These are phyloP conservation scores for Phytopythium montanum DNA, from an alignment of 352 stramenopile species.

Conservation along the genomic window DNA sequence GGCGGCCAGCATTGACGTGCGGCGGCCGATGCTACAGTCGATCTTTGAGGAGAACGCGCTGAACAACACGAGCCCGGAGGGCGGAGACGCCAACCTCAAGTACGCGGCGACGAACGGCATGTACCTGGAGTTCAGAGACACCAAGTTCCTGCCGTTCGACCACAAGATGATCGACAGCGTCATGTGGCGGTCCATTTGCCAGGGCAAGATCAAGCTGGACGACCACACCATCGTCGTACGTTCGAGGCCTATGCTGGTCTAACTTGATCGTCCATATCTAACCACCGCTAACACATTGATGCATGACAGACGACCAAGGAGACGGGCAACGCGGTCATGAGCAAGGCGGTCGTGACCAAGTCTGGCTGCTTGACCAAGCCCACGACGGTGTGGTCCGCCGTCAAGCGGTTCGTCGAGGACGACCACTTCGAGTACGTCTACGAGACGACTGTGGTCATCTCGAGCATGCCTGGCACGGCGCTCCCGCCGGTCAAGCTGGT, in stretches of 20 bases:
- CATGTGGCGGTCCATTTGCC: conserved; percentile 24
- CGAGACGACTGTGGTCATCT: conserved; percentile 10
- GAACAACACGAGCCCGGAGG: conserved; percentile 12
- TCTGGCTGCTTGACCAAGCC: not conserved
- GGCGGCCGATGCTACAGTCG: conserved; percentile 13
- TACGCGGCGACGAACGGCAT: conserved; percentile 20
- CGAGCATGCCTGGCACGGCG: not conserved
- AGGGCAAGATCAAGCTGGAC: conserved; percentile 25
- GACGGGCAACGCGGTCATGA: conserved; percentile 14
- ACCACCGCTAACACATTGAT: not conserved
- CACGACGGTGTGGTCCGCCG: conserved; percentile 15
- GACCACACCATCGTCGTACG: conserved; percentile 12
- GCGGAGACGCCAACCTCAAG: conserved; percentile 19
- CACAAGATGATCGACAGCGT: conserved; percentile 22
- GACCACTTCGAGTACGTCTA: conserved; percentile 18
- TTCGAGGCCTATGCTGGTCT: not conserved
- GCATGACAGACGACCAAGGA: conserved; percentile 12
- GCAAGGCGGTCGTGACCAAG: conserved; percentile 12
- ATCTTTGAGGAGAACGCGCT: conserved; percentile 15
- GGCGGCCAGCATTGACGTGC: conserved; percentile 12
- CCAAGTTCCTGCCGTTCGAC: conserved; percentile 33
- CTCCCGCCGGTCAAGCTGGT: conserved; percentile 15
- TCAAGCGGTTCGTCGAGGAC: conserved; percentile 22
- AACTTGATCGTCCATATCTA: not conserved
- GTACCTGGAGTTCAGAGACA: conserved; percentile 31